phyloP scores from a whole-genome alignment of 2,329 filamentous ascomycete genomes.

The Alternaria atra region DNA sequence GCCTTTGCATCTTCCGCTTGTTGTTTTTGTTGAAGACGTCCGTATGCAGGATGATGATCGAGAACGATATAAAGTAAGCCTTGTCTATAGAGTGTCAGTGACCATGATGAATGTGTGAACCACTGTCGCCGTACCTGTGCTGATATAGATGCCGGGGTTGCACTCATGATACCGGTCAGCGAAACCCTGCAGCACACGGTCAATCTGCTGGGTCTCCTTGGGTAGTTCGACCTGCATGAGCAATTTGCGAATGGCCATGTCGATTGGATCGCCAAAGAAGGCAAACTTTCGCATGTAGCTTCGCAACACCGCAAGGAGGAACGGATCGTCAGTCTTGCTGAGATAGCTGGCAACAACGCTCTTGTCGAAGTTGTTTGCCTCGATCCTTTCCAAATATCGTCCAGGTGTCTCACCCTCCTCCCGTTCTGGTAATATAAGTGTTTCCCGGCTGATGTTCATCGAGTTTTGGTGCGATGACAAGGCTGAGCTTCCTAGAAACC shows the following conservation, averaged over 20 bases:
- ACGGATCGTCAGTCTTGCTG: constrained; percentile 85
- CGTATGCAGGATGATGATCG: constrained; percentile 92
- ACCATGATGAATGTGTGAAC: neutral
- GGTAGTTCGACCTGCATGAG: constrained; percentile 96
- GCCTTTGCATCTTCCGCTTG: constrained; percentile 98
- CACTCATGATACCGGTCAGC: constrained; percentile 98
- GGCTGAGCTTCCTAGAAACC: constrained; percentile 73
- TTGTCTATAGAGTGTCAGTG: constrained; percentile 67
- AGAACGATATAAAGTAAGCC: constrained; percentile 98
- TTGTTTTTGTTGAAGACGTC: constrained; percentile 99
- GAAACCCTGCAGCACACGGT: constrained; percentile 91
- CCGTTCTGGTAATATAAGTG: constrained; percentile 75
- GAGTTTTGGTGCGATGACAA: constrained; percentile 85
- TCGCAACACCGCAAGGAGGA: constrained; percentile 81
- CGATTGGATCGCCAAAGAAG: constrained; percentile 96
- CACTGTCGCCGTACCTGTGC: constrained; percentile 63
- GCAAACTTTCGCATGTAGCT: constrained; percentile 96
- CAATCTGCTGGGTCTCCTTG: constrained; percentile 97
- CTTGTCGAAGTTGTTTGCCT: constrained; percentile 78
- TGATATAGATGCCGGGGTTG: constrained; percentile 93
- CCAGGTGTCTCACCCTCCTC: constrained; percentile 89
- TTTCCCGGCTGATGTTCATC: constrained; percentile 77
- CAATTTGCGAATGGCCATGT: constrained; percentile 95
- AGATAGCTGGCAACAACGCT: constrained; percentile 85
- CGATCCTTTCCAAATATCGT: constrained; percentile 84